Evolutionary conservation across 2,329 filamentous ascomycete species (phyloP), one percentile per base, ranked within the genome.

Genomic region (Ophiostoma angusticollis): DNA sequence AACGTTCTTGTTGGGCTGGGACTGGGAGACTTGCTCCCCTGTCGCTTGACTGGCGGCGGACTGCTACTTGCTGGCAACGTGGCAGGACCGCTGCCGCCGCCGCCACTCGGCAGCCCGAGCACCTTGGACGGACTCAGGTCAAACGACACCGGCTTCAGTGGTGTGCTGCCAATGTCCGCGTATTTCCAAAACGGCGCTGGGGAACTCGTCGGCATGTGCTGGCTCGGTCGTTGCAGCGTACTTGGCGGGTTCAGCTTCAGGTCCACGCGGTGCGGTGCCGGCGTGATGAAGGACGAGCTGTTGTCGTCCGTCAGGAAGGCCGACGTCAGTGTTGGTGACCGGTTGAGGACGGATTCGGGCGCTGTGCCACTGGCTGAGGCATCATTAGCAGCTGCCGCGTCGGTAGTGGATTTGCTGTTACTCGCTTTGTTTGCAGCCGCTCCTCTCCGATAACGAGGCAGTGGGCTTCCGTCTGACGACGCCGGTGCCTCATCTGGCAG

Each of bases 121-220:
- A 36, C 37, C 52, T 77, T 78, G 7, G 67, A 68, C 2, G 76
- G 76, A 50, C 74, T 79, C 29, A 69, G 54, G 44, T 80, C 74
- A 41, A 72, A 74, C 4, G 57, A 51, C 4, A 59, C 49, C 12
- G 64, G 59, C 49, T 65, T 65, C 38, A 82, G 63, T 2, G 83
- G 83, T 2, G 82, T 87, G 57, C 77, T 84, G 19, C 74, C 72
- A 43, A 84, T 72, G 47, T 86, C 81, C 29, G 81, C 78, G 57
- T 83, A 91, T 56, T 84, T 86, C 84, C 84, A 93, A 58, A 93
- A 91, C 0, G 84, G 83, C 1, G 84, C 84, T 0, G 84, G 84
- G 23, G 81, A 86, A 49, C 80, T 85, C 32, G 84, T 86, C 24
- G 84, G 82, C 72, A 89, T 85, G 56, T 85, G 84, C 52, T 86